Conservation (phyloP, 2,329 filamentous ascomycete species). For the Paraphaeosphaeria sporulosa region DNA sequence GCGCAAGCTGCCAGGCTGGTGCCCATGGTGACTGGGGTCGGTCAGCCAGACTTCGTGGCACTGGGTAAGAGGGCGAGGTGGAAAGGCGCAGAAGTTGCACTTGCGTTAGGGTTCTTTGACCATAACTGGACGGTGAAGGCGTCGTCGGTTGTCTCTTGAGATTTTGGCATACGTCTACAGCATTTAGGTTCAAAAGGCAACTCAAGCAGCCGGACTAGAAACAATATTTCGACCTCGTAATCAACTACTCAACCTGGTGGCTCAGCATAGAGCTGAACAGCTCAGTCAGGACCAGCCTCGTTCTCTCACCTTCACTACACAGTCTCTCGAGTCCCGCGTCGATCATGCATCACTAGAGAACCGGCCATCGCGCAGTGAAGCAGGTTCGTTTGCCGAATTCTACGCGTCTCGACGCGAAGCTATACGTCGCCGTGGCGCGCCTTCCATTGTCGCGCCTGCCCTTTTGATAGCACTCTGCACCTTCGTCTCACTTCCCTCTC, state of each 20-base stretch:
- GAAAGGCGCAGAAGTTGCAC: conserved; percentile 60
- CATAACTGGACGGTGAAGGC: conserved; percentile 60
- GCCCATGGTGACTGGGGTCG: conserved; percentile 63
- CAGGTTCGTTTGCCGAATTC: neutral
- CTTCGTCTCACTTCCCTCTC: neutral
- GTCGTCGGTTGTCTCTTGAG: conserved; percentile 49
- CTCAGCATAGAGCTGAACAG: neutral
- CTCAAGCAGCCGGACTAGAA: too few relatives aligned
- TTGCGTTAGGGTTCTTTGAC: conserved; percentile 65
- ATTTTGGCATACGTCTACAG: too few relatives aligned
- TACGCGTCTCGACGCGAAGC: neutral
- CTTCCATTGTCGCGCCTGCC: conserved; percentile 9
- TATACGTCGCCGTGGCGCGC: neutral
- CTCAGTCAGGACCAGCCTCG: neutral
- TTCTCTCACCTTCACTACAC: conserved; percentile 4
- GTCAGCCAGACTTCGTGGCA: conserved; percentile 66
- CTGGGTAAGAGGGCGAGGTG: conserved; percentile 56
- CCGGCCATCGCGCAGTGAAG: neutral
- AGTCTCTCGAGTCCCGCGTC: neutral
- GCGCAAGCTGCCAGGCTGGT: conserved; percentile 61
- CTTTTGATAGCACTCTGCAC: conserved; percentile 13
- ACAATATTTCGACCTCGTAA: too few relatives aligned
- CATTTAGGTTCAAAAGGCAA: too few relatives aligned
- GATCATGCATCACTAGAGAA: neutral
- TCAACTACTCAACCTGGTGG: neutral